Evolutionary conservation across 2,329 filamentous ascomycete species (phyloP), one percentile per base, ranked within the genome.

Genomic region (Didymellaceae sp.): DNA sequence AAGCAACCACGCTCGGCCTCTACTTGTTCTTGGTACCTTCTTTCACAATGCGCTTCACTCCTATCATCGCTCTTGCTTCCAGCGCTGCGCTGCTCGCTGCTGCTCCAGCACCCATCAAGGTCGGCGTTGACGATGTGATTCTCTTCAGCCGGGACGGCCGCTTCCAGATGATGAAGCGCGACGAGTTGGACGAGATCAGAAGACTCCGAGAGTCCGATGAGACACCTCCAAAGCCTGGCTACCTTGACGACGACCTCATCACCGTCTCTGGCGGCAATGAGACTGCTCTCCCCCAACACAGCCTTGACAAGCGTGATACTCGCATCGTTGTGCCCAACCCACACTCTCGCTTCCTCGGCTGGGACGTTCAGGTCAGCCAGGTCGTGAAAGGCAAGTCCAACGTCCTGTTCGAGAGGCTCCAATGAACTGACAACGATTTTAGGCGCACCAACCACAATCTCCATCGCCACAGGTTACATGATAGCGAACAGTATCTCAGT

Each of bases 351-450:
- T 77, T 75, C 57, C 59, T 72, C 17, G 73, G 73, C 58, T 75
- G 74, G 74, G 74, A 77, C 46, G 60, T 73, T 1, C 59, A 59
- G 37, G 73, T 75, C 59, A 75, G 74, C 11, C 61, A 65, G 16
- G 67, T 76, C 8, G 57, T 72, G 11, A 62, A 64, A 38, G 69
- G 48, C 46, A 33, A 16, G 43, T 21, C 17, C 1, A 13, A 10
- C 3, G n/a, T 17, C 4, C 4, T 16, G 3, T 7, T 2, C 13
- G 9, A 13, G n/a, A 3, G 4, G 18, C 11, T 6, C 17, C 5
- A 37, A 8, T 2, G 17, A 6, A 32, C 31, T 52, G 14, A 52
- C 10, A 26, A 22, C 2, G 26, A 14, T 3, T 5, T 5, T 18
- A 52, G 48, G 70, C 6, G 61, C 55, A 7, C 66, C 63, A 6